Evolutionary conservation across 129 eudicot species (phyloP).

Genomic region (Lactuca sativa): DNA sequence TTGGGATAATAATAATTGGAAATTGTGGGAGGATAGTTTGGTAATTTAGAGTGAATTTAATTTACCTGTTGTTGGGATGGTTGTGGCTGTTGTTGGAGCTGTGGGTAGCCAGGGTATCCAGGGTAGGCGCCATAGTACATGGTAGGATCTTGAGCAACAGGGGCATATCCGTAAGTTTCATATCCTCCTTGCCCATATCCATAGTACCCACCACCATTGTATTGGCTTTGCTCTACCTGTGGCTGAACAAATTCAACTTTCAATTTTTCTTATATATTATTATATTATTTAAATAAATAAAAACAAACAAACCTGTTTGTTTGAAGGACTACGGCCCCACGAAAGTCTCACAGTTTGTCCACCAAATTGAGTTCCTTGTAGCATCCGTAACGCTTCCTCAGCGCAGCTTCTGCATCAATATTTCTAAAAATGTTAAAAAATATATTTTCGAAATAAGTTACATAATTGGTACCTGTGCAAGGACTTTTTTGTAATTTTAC

Average conservation of each 20-base stretch:
- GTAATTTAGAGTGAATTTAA: neutral
- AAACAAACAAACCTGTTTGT: conserved; percentile 52
- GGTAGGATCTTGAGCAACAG: conserved; percentile 76
- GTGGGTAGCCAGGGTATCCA: conserved; percentile 73
- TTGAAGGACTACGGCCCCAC: conserved; percentile 81
- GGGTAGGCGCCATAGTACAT: conserved; percentile 76
- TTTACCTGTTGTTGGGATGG: conserved; percentile 41
- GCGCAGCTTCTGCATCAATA: conserved; percentile 52
- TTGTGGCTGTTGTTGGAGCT: conserved; percentile 63
- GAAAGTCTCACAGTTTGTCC: conserved; percentile 76
- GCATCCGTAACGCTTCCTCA: conserved; percentile 62
- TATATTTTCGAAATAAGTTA: too few relatives aligned
- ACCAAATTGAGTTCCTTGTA: conserved; percentile 71
- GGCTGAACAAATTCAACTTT: conserved; percentile 42
- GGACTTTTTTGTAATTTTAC: neutral
- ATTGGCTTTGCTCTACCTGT: conserved; percentile 77
- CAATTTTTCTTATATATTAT: too few relatives aligned
- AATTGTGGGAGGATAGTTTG: neutral
- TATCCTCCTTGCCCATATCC: conserved; percentile 84
- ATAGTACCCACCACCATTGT: conserved; percentile 65
- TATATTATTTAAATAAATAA: too few relatives aligned
- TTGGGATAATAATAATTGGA: neutral
- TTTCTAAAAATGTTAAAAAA: neutral
- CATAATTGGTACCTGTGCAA: too few relatives aligned
- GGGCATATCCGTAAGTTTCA: conserved; percentile 73